A percentile compares a stretch with the other conserved stretches of the same genome.
These are phyloP conservation scores for Reticulascus tulasneorum DNA, from an alignment of 2,329 filamentous ascomycete genomes.

Conservation along the genomic window DNA sequence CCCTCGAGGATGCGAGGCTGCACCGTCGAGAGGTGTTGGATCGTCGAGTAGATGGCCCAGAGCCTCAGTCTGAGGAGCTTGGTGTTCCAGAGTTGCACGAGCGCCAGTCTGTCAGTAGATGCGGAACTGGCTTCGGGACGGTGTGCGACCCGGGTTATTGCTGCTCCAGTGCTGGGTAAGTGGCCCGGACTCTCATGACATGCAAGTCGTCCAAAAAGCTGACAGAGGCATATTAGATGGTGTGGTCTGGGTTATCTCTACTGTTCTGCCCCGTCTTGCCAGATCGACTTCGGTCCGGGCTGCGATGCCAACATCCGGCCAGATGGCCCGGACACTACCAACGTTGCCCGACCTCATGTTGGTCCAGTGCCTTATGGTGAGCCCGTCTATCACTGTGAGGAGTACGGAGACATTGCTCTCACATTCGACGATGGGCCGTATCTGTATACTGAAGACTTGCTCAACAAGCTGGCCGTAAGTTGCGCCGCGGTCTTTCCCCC, in stretches of 20 bases:
- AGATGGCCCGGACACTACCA: conserved; percentile 49
- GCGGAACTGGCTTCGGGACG: conserved; percentile 31
- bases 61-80: neutral
- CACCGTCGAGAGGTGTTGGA: conserved; percentile 3
- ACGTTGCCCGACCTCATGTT: conserved; percentile 46
- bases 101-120: conserved; percentile 43
- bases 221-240: conserved; percentile 33
- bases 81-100: conserved; percentile 7
- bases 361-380: conserved; percentile 54
- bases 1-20: conserved; percentile 4
- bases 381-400: conserved; percentile 51
- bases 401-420: conserved; percentile 49
- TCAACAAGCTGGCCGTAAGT: conserved; percentile 39
- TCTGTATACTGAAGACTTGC: conserved; percentile 35
- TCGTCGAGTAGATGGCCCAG: neutral
- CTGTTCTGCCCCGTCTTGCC: conserved; percentile 59
- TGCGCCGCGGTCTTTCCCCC: too few species aligned
- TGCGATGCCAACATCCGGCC: conserved; percentile 57
- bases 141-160: conserved; percentile 31
- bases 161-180: conserved; percentile 39
- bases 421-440: conserved; percentile 46
- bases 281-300: conserved; percentile 55
- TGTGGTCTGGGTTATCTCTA: conserved; percentile 52
- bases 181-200: neutral
- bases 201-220: neutral